Evolutionary conservation across 345 rosid species (phyloP).

Genomic region (Hypericum perforatum): DNA sequence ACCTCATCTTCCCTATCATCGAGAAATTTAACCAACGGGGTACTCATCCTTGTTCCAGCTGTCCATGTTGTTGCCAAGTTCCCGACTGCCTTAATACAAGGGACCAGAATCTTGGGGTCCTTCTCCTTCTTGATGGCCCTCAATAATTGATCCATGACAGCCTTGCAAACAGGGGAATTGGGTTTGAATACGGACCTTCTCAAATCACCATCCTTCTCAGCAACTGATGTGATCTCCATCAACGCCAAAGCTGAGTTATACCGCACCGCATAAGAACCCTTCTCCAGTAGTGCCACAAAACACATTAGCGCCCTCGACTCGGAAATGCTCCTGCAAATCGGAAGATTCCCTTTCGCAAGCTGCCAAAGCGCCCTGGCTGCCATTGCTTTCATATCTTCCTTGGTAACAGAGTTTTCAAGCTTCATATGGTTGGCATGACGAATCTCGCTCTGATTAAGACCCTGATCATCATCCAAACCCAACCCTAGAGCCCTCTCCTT

Average conservation of each 20-base stretch:
- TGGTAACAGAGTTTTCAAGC: not conserved
- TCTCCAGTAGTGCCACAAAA: not conserved
- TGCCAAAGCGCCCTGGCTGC: slow-evolving; percentile 1
- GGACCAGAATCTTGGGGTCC: not conserved
- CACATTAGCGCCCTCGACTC: slow-evolving; percentile 1
- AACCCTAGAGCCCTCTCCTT: no score
- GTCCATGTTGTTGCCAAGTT: not conserved
- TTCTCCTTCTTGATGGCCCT: not conserved
- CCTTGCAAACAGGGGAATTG: not conserved
- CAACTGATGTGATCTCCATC: not conserved
- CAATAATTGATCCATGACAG: not conserved
- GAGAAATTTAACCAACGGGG: not conserved
- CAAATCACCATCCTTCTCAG: not conserved
- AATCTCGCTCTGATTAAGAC: no score
- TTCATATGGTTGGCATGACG: no score
- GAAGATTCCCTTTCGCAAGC: not conserved
- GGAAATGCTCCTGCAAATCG: not conserved
- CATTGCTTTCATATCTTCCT: slow-evolving; percentile 2
- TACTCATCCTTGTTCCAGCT: not conserved
- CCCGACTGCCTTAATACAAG: not conserved
- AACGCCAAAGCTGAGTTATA: slow-evolving; percentile 1
- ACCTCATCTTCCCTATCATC: not conserved
- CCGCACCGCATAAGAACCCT: not conserved
- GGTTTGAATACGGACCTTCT: not conserved
- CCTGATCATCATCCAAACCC: no score